Conservation (phyloP, 495 filamentous ascomycete species). For the Lentithecium fluviatile region DNA sequence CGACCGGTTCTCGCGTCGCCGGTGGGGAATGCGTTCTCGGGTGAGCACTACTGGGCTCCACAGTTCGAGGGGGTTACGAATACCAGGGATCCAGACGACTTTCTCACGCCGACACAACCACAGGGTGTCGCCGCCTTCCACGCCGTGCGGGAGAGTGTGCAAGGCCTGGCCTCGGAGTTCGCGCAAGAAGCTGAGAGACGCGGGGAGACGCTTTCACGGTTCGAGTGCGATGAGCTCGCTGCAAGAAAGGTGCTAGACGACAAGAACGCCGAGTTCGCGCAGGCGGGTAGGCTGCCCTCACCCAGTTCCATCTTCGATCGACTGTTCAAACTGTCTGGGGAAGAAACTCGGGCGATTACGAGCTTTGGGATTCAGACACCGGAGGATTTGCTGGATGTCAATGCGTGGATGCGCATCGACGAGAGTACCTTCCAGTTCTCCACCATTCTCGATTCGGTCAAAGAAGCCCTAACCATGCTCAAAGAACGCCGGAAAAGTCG, state of each 20-base stretch:
- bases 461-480: not conserved
- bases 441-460: not conserved
- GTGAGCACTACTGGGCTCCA: not conserved
- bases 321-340: not conserved
- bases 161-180: no score
- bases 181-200: no score
- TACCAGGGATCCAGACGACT: not conserved
- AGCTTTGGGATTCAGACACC: not conserved
- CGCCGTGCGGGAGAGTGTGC: no score
- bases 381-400: not conserved
- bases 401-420: not conserved
- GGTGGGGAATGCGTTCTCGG: not conserved
- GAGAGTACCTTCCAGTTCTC: not conserved
- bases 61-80: not conserved
- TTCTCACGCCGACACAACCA: not conserved
- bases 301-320: no score
- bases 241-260: no score
- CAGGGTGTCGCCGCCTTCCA: no score
- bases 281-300: no score
- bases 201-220: no score
- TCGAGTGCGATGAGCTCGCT: no score
- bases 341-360: not conserved
- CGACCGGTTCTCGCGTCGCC: not conserved
- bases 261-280: no score
- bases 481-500: not conserved